phyloP scores from a whole-genome alignment of 768 basidiomycete species.

The Boletus fagicola region DNA sequence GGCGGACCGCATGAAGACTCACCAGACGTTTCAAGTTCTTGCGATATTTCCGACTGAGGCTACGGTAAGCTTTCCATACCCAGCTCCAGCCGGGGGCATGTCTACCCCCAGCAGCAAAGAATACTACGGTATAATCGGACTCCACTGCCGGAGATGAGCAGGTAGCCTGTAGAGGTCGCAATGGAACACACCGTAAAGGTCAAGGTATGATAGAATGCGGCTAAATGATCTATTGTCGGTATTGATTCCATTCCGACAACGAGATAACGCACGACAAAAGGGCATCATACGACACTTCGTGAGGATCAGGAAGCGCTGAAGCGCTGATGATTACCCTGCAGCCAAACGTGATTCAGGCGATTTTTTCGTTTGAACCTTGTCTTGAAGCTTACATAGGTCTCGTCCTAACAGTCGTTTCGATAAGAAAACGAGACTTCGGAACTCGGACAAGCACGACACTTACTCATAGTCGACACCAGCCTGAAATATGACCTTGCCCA shows the following conservation, averaged over 20 bases:
- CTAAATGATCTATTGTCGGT: slow-evolving; percentile 36
- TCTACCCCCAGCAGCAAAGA: slow-evolving; percentile 77
- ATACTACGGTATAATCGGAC: slow-evolving; percentile 84
- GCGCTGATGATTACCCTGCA: slow-evolving; percentile 82
- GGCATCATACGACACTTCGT: slow-evolving; percentile 71
- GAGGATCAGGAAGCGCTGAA: slow-evolving; percentile 79
- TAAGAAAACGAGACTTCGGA: slow-evolving; percentile 14
- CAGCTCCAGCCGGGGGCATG: slow-evolving; percentile 83
- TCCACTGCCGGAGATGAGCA: slow-evolving; percentile 54
- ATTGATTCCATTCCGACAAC: slow-evolving; percentile 5
- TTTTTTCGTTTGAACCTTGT: neutral
- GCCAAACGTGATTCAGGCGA: slow-evolving; percentile 10
- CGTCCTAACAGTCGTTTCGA: slow-evolving; percentile 49
- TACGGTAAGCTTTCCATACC: slow-evolving; percentile 89
- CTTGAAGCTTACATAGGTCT: slow-evolving; percentile 70
- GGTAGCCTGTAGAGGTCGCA: neutral
- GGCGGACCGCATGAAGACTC: slow-evolving; percentile 23
- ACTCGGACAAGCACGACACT: slow-evolving; percentile 29
- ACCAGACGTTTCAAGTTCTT: slow-evolving; percentile 86
- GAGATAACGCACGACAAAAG: slow-evolving; percentile 59
- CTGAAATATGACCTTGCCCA: slow-evolving; percentile 77
- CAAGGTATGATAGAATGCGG: slow-evolving; percentile 73
- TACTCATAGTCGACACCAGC: slow-evolving; percentile 91
- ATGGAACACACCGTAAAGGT: slow-evolving; percentile 64
- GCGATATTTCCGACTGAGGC: slow-evolving; percentile 76